Evolutionary conservation across 2,329 filamentous ascomycete species (phyloP), one percentile per base, ranked within the genome.

Genomic region (Phialemonium atrogriseum): DNA sequence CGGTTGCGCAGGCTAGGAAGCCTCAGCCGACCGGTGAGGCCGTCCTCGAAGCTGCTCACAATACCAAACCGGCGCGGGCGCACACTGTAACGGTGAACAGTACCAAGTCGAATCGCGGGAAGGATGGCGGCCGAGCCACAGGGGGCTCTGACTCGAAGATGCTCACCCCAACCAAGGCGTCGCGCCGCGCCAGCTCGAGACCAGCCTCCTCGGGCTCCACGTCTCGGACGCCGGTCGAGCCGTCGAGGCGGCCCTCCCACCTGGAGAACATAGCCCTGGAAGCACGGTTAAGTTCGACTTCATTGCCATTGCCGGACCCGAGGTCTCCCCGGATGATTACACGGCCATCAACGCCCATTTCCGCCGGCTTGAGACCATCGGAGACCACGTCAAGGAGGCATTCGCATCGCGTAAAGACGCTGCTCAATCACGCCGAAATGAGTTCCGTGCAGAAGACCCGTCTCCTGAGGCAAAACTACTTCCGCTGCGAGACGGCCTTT

Each of bases 401-500:
- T 54, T 75, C 78, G 3, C 77, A 78, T 44, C 60, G 72, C 36
- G 52, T 67, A 31, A 74, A 80, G 43, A 68, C 68, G 5, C 56
- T 70, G 5, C 52, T 77, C 10, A 73, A 62, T 11, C 66, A 77
- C 3, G 70, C 66, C n/a, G 70, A 80, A 14, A 60, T 89, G 49
- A 75, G 76, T 2, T 53, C 62, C 5, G 56, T 64, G 9, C 80
- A 88, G 51, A 85, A 84, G 51, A 70, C 76, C n/a, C 77, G 77
- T 29, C 58, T 87, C 8, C 52, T 91, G 38, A 68, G 83, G 34
- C 82, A 87, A 37, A 84, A 91, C 52, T 91, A 91, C 54, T 91
- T 89, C 51, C 70, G 83, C 32, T 84, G 77, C 38, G 73, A 91
- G 55, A 88, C 83, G 1, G 80, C 85, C 44, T 88, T 91, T 49